These are phyloP conservation scores for Pilatotrama ljubarskyi DNA, from an alignment of 768 basidiomycete species.

Conservation along the genomic window DNA sequence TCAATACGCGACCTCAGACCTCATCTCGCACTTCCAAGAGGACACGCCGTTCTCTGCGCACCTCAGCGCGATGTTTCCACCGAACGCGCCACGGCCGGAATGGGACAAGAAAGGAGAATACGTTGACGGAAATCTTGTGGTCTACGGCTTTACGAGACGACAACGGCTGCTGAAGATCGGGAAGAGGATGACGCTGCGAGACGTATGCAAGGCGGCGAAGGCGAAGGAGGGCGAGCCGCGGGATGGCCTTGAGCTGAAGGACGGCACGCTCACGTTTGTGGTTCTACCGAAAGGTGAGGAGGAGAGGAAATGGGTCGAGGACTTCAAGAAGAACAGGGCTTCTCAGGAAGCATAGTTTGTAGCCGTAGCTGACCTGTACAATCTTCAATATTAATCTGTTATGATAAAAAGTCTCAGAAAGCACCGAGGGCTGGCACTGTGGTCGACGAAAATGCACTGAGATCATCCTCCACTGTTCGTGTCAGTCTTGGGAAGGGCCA, in stretches of 20 bases:
- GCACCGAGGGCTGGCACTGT: too few relatives aligned
- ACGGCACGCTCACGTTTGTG: constrained; percentile 78
- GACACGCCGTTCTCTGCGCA: constrained; percentile 80
- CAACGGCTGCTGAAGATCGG: constrained; percentile 88
- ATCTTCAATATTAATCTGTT: too few relatives aligned
- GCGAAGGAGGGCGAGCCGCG: constrained; percentile 55
- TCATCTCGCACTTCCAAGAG: constrained; percentile 85
- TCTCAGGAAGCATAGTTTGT: neutral
- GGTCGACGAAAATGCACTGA: too few relatives aligned
- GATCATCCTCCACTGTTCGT: too few relatives aligned
- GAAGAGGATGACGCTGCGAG: constrained; percentile 81
- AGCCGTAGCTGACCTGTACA: too few relatives aligned
- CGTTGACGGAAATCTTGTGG: constrained; percentile 55
- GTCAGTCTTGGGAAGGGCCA: too few relatives aligned
- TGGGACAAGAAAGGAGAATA: constrained; percentile 84
- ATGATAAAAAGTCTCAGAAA: too few relatives aligned
- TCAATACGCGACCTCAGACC: constrained; percentile 83
- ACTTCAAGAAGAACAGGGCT: constrained; percentile 58
- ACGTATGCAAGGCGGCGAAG: constrained; percentile 67
- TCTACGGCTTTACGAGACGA: constrained; percentile 81
- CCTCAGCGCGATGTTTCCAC: constrained; percentile 82
- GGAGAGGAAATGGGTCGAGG: constrained; percentile 85
- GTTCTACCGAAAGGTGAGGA: constrained; percentile 74
- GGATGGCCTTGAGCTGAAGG: constrained; percentile 85
- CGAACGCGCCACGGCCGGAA: constrained; percentile 56